Percentiles rank a stretch among this genome's conserved stretches.
Evolutionary conservation across 768 basidiomycete genomes (phyloP).

Genomic region (Mrakia gelida): DNA sequence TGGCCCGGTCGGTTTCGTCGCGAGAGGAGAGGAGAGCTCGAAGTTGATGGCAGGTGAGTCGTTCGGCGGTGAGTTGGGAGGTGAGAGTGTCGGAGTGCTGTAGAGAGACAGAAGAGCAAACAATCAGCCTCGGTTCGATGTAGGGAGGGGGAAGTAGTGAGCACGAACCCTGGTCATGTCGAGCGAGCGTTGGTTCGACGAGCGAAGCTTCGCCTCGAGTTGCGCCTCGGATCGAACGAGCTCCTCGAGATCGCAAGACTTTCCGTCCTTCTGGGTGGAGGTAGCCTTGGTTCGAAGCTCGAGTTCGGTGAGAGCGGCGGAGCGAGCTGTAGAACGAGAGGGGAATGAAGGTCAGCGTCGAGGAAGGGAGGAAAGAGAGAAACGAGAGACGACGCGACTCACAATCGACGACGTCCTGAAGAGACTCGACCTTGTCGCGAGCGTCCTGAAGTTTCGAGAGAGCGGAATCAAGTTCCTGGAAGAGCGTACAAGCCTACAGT

Average conservation of each 20-base stretch:
- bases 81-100: conserved; percentile 12
- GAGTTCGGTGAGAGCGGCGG: conserved; percentile 8
- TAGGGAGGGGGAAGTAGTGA: neutral
- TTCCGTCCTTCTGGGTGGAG: neutral
- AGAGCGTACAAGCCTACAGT: no score
- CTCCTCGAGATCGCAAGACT: conserved; percentile 31
- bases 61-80: conserved; percentile 7
- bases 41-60: neutral
- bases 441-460: conserved; percentile 10
- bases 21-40: neutral
- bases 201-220: conserved; percentile 35
- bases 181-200: conserved; percentile 54
- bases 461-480: neutral
- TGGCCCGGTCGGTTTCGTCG: neutral
- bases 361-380: neutral
- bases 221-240: conserved; percentile 32
- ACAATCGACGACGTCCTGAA: conserved; percentile 21
- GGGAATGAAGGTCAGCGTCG: neutral
- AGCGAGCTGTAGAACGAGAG: neutral
- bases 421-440: conserved; percentile 16
- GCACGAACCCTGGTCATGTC: conserved; percentile 61
- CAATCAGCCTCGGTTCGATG: neutral
- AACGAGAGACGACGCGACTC: neutral
- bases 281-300: neutral
- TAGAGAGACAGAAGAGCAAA: neutral